phyloP scores from a whole-genome alignment of 2,329 filamentous ascomycete species.

The Diplodia scrobiculata region DNA sequence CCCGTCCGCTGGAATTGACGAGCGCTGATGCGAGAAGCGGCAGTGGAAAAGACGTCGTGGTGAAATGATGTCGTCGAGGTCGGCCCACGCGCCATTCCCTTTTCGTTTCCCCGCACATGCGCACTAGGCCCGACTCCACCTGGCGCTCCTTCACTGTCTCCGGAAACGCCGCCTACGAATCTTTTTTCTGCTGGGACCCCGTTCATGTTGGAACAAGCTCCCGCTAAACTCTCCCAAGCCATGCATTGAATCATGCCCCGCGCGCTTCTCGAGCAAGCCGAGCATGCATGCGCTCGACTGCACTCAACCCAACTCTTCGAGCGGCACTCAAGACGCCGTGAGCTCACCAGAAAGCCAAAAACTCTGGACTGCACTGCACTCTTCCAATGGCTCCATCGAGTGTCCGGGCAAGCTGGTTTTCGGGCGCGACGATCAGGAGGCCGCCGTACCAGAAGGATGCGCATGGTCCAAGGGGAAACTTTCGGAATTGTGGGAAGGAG shows the following conservation, averaged over 20 bases:
- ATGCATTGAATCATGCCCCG: background rate
- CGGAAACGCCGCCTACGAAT: background rate
- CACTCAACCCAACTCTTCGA: background rate
- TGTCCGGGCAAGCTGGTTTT: too few species aligned
- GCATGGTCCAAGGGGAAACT: too few species aligned
- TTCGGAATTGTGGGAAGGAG: too few species aligned
- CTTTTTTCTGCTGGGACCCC: background rate
- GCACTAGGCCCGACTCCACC: slow-evolving; percentile 6
- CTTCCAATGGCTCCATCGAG: background rate
- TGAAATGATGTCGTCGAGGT: background rate
- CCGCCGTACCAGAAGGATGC: too few species aligned
- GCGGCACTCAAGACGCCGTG: background rate
- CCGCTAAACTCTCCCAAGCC: background rate
- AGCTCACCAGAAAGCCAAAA: background rate
- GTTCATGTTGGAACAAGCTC: background rate
- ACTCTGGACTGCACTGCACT: background rate
- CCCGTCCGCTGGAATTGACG: background rate
- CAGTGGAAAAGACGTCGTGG: background rate
- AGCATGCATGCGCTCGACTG: background rate
- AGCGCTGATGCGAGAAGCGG: background rate
- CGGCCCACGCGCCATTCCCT: background rate
- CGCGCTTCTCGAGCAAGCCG: background rate
- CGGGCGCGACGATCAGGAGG: too few species aligned
- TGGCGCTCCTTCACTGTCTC: background rate
- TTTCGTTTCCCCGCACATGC: background rate